Evolutionary conservation across 2,329 filamentous ascomycete species (phyloP), one percentile per base, ranked within the genome.

Genomic region (Fusarium cyanostomum): DNA sequence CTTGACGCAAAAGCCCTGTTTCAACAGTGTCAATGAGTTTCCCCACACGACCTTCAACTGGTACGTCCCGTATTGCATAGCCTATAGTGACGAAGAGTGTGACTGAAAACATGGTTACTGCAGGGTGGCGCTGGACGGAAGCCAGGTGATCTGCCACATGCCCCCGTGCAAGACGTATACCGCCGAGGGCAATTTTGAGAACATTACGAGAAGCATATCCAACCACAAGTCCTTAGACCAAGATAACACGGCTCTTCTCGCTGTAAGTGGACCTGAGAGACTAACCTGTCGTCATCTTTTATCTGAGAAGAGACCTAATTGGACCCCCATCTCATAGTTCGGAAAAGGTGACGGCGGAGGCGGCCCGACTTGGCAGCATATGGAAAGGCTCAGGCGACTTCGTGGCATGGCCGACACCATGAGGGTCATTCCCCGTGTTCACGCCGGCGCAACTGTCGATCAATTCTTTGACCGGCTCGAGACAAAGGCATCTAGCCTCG

Each of bases 21-120:
- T 94, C 94, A 98, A 98, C 81, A 97, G 97, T 76, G 97, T 97
- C 84, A 97, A 98, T 80, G 96, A 91, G 73, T 98, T 98, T 79
- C 94, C 94, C 0, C 94, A 98, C 74, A 98, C 94, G 7, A 98
- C 94, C 0, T 99, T 99, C 83, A 96, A 96, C 77, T 99, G 94
- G 93, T 99, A 24, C 87, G 92, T 9, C 86, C 97, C 11, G n/a
- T n/a, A n/a, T n/a, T n/a, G n/a, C n/a, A n/a, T n/a, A n/a, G n/a
- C n/a, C n/a, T n/a, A n/a, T n/a, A n/a, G n/a, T n/a, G n/a, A n/a
- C n/a, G n/a, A n/a, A n/a, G n/a, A n/a, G n/a, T n/a, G n/a, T n/a
- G n/a, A n/a, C n/a, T n/a, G n/a, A n/a, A n/a, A n/a, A n/a, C n/a
- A n/a, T n/a, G n/a, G n/a, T n/a, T n/a, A n/a, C n/a, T n/a, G n/a